These are phyloP conservation scores for Priceomyces fermenticarens DNA, from an alignment of 805 yeast genomes.

Conservation along the genomic window DNA sequence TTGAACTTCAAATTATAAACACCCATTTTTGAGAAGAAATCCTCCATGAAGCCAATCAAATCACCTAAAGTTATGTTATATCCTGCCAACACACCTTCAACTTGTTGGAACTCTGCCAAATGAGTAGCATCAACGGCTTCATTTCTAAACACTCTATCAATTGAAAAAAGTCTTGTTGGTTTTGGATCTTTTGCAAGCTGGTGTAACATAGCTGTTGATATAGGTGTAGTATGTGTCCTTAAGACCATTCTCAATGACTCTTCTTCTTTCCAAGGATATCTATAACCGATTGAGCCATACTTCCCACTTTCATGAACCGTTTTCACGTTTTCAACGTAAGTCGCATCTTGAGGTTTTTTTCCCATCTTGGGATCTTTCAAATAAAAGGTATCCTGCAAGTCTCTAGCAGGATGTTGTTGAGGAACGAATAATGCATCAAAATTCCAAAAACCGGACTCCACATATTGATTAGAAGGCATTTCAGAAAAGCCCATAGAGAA, in stretches of 20 bases:
- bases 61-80: constrained; percentile 93
- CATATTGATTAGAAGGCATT: constrained; percentile 98
- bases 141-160: constrained; percentile 97
- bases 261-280: constrained; percentile 94
- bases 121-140: constrained; percentile 99
- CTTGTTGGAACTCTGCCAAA: constrained; percentile 98
- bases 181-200: constrained; percentile 82
- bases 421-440: constrained; percentile 96
- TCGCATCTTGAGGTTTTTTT: constrained; percentile 75
- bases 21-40: constrained; percentile 96
- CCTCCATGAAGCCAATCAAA: constrained; percentile 96
- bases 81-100: constrained; percentile 98
- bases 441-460: constrained; percentile 98
- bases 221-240: constrained; percentile 97
- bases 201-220: constrained; percentile 84
- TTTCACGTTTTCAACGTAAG: constrained; percentile 74
- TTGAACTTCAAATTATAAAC: constrained; percentile 93
- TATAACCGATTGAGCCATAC: constrained; percentile 93
- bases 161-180: constrained; percentile 89
- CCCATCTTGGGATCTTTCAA: constrained; percentile 88
- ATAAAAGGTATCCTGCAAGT: constrained; percentile 96
- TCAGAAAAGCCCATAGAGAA: constrained; percentile 97
- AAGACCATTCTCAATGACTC: constrained; percentile 90
- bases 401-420: constrained; percentile 99
- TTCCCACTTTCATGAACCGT: constrained; percentile 87